These are phyloP conservation scores for Arctostaphylos glauca DNA, from an alignment of 148 eudicot genomes.

Conservation along the genomic window DNA sequence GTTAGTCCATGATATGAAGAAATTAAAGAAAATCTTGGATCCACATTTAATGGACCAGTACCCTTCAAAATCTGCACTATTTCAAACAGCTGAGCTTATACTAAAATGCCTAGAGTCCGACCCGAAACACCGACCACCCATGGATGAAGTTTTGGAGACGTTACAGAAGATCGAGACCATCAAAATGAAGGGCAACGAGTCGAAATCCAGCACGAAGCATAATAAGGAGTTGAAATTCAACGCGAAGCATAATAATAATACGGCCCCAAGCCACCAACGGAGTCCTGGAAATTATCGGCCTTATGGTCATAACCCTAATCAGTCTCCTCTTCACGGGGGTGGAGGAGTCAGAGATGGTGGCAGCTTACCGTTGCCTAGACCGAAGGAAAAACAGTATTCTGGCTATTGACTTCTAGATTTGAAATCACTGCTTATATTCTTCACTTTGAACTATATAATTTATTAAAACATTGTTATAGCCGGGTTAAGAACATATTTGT, in stretches of 20 bases:
- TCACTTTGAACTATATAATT: not conserved
- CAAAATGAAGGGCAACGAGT: slow-evolving; percentile 30
- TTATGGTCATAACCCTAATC: slow-evolving; percentile 8
- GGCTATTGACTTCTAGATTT: not conserved
- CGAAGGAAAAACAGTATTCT: not conserved
- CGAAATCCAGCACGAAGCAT: slow-evolving; percentile 22
- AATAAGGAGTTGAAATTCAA: slow-evolving; percentile 16
- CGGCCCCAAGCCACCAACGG: slow-evolving; percentile 3
- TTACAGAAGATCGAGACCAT: slow-evolving; percentile 42
- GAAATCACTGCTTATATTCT: not conserved
- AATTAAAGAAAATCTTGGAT: slow-evolving; percentile 51
- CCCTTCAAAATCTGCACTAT: slow-evolving; percentile 43
- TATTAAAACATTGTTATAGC: not conserved
- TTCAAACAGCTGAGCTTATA: slow-evolving; percentile 47
- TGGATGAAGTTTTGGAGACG: slow-evolving; percentile 48
- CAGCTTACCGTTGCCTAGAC: not conserved
- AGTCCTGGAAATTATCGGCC: slow-evolving; percentile 1
- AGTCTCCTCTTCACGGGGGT: slow-evolving; percentile 18
- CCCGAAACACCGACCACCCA: slow-evolving; percentile 55
- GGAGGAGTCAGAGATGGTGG: not conserved
- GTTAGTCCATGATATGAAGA: slow-evolving; percentile 36
- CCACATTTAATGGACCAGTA: slow-evolving; percentile 43
- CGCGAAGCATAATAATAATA: not conserved
- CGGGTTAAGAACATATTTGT: not conserved
- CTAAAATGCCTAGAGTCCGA: slow-evolving; percentile 54